phyloP scores from a whole-genome alignment of 495 filamentous ascomycete species.

The Mytilinidion resinicola region DNA sequence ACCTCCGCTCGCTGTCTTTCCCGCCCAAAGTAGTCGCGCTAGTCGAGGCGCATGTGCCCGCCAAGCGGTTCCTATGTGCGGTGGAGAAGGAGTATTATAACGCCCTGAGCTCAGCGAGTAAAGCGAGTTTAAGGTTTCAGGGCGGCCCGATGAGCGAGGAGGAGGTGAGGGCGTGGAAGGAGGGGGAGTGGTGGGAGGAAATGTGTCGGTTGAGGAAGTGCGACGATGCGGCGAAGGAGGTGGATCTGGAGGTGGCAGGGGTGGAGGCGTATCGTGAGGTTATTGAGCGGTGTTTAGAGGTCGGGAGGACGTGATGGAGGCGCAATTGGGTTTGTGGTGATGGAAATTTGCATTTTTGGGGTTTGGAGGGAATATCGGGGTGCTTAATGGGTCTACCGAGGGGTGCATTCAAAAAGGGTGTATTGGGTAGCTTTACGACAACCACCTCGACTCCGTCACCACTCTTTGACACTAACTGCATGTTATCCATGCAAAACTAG shows the following conservation, averaged over 20 bases:
- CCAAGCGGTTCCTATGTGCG: constrained; percentile 44
- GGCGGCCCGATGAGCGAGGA: constrained; percentile 40
- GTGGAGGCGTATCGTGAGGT: constrained; percentile 33
- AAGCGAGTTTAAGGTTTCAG: constrained; percentile 40
- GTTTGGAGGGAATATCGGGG: too few relatives aligned
- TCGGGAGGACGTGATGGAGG: neutral
- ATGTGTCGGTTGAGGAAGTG: constrained; percentile 41
- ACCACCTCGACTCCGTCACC: too few relatives aligned
- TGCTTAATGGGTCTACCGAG: too few relatives aligned
- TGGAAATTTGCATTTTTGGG: too few relatives aligned
- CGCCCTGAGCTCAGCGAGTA: constrained; percentile 37
- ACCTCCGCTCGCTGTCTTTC: constrained; percentile 39
- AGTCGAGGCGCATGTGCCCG: constrained; percentile 42
- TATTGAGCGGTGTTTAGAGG: constrained; percentile 18
- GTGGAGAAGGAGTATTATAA: constrained; percentile 37
- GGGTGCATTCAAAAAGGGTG: too few relatives aligned
- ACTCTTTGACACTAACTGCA: too few relatives aligned
- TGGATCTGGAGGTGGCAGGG: constrained; percentile 33
- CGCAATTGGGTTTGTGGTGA: neutral
- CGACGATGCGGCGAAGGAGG: constrained; percentile 42
- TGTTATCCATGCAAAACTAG: too few relatives aligned
- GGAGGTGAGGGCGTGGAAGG: constrained; percentile 33
- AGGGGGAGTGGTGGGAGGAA: constrained; percentile 32
- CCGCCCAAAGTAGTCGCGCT: constrained; percentile 36
- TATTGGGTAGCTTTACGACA: too few relatives aligned